phyloP scores from a whole-genome alignment of 202 grass and related monocot species.

The Setaria italica region DNA sequence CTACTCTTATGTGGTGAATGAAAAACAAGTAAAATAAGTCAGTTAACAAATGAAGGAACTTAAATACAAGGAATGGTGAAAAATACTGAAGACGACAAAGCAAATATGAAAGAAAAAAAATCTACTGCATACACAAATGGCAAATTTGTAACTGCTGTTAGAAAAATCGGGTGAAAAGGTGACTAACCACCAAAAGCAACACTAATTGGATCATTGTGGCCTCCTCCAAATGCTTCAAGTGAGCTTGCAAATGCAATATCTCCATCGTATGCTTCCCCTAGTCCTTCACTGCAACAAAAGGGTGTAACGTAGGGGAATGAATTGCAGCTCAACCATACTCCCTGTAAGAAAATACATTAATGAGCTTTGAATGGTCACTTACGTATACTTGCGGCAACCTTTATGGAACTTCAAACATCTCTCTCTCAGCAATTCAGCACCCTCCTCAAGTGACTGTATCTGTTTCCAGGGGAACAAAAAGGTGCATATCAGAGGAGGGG shows the following conservation, averaged over 20 bases:
- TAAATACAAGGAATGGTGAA: slow-evolving; percentile 6
- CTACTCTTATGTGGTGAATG: slow-evolving; percentile 15
- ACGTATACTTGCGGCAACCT: slow-evolving; percentile 98
- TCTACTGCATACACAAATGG: neutral
- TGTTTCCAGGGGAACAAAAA: slow-evolving; percentile 53
- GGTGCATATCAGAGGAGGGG: neutral
- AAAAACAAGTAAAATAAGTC: slow-evolving; percentile 7
- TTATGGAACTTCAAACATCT: slow-evolving; percentile 98
- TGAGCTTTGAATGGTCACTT: slow-evolving; percentile 52
- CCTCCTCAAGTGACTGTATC: slow-evolving; percentile 92
- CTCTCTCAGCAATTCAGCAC: slow-evolving; percentile 84
- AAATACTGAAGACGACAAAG: neutral
- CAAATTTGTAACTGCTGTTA: slow-evolving; percentile 4
- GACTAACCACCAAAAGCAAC: slow-evolving; percentile 98
- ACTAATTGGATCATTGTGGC: slow-evolving; percentile 98
- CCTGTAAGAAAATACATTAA: slow-evolving; percentile 10
- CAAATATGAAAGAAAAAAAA: slow-evolving; percentile 10
- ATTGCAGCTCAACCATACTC: slow-evolving; percentile 19
- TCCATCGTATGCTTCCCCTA: slow-evolving; percentile 97
- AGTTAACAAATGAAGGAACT: neutral
- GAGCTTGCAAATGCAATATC: slow-evolving; percentile 98
- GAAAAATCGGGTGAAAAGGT: slow-evolving; percentile 23
- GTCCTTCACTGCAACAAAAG: slow-evolving; percentile 81
- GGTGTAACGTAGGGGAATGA: neutral
- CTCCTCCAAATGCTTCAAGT: slow-evolving; percentile 98